A percentile compares a stretch with the other conserved stretches of the same genome.
Conservation (phyloP, 2,329 filamentous ascomycete species). For the Claviceps citrina region DNA sequence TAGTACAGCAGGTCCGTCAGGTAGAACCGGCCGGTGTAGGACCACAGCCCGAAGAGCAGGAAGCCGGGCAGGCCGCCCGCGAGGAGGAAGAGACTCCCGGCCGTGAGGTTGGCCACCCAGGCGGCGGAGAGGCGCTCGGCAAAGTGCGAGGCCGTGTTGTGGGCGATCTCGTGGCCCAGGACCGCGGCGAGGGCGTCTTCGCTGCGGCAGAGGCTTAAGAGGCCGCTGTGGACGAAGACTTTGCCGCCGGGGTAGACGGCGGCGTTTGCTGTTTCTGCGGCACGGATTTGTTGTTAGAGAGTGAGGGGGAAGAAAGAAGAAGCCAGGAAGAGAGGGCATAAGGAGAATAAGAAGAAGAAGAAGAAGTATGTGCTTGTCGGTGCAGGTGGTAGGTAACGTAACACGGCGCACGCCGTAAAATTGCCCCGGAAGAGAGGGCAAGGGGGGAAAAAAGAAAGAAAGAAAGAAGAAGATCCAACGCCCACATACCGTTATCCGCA, state of each 20-base stretch:
- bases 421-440: not conserved
- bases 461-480: not conserved
- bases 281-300: not conserved
- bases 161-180: slow-evolving; percentile 65
- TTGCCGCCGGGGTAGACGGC: slow-evolving; percentile 68
- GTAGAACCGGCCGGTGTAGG: slow-evolving; percentile 27
- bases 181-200: slow-evolving; percentile 61
- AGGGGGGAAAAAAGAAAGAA: not conserved
- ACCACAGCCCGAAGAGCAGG: slow-evolving; percentile 23
- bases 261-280: slow-evolving; percentile 44
- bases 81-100: slow-evolving; percentile 34
- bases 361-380: no score
- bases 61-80: slow-evolving; percentile 28
- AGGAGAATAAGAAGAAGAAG: not conserved
- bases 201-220: slow-evolving; percentile 49
- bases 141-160: slow-evolving; percentile 54
- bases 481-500: slow-evolving; percentile 36
- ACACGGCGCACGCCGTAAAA: no score
- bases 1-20: slow-evolving; percentile 49
- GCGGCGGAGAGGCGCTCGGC: slow-evolving; percentile 45
- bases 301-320: not conserved
- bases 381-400: no score
- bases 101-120: slow-evolving; percentile 36
- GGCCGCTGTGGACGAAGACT: slow-evolving; percentile 64
- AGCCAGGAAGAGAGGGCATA: not conserved